Conservation (phyloP, 495 filamentous ascomycete species). For the Talaromyces stipitatus region DNA sequence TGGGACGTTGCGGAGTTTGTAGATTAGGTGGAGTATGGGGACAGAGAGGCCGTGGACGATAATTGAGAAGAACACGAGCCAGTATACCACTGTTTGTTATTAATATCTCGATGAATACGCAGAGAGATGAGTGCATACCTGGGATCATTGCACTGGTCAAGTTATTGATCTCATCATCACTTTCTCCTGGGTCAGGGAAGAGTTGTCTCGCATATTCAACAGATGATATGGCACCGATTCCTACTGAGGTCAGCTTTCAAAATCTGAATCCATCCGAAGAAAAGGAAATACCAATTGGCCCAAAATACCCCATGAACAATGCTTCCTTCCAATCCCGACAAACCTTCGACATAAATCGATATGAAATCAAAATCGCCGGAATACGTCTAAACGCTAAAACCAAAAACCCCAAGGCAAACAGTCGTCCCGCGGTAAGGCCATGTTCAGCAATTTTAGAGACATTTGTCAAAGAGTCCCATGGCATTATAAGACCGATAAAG, state of each 20-base stretch:
- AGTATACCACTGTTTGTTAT: conserved; percentile 41
- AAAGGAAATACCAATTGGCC: conserved; percentile 23
- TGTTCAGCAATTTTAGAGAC: conserved; percentile 9
- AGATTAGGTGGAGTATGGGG: conserved; percentile 41
- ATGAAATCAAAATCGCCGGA: conserved; percentile 27
- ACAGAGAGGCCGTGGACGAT: conserved; percentile 51
- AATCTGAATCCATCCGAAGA: background rate
- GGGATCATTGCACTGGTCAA: conserved; percentile 42
- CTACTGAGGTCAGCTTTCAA: conserved; percentile 11
- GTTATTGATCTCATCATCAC: conserved; percentile 44
- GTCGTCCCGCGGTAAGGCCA: conserved; percentile 23
- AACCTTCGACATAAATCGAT: conserved; percentile 29
- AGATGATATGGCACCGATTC: conserved; percentile 29
- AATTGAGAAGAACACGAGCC: conserved; percentile 51
- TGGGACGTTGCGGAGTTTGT: conserved; percentile 33
- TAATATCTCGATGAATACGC: background rate
- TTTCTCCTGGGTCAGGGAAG: conserved; percentile 41
- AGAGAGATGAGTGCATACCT: conserved; percentile 11
- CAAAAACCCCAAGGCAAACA: conserved; percentile 23
- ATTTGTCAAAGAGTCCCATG: conserved; percentile 26
- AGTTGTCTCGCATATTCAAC: conserved; percentile 48
- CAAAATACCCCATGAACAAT: conserved; percentile 35
- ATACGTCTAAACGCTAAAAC: conserved; percentile 30
- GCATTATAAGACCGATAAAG: conserved; percentile 35
- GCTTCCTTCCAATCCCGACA: conserved; percentile 32